phyloP scores from a whole-genome alignment of 1,284 basidiomycete genomes.

The Rhodotorula mucilaginosa region DNA sequence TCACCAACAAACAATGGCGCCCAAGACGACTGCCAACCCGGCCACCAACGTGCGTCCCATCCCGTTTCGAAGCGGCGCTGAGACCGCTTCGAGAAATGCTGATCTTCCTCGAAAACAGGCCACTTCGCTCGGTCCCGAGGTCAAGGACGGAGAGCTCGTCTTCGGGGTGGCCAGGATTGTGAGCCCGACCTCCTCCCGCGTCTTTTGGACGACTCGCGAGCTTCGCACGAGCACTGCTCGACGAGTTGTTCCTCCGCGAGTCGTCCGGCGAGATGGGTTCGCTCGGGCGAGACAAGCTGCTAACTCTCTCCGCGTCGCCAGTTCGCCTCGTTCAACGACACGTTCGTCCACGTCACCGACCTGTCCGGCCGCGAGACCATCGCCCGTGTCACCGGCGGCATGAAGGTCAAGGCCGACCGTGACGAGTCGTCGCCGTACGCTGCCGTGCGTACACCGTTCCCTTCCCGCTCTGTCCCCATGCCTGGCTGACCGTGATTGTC shows the following conservation, averaged over 20 bases:
- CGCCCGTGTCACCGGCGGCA: constrained; percentile 95
- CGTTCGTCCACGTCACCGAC: constrained; percentile 99
- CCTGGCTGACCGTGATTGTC: background rate
- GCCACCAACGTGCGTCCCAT: background rate
- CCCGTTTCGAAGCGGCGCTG: background rate
- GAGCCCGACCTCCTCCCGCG: constrained; percentile 35
- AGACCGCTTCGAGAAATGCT: background rate
- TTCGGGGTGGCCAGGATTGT: constrained; percentile 88
- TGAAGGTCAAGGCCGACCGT: constrained; percentile 99
- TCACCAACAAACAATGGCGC: background rate
- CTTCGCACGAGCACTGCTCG: background rate
- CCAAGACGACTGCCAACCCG: background rate
- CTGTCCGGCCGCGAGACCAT: constrained; percentile 98
- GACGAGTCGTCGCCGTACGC: constrained; percentile 98
- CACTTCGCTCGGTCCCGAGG: constrained; percentile 76
- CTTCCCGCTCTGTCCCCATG: background rate
- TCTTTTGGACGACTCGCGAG: background rate
- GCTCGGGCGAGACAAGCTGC: background rate
- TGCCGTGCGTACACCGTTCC: constrained; percentile 67
- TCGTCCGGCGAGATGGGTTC: background rate
- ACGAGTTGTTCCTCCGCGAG: too few relatives aligned
- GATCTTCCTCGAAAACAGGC: background rate
- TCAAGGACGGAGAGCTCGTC: constrained; percentile 82
- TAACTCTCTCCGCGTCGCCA: background rate
- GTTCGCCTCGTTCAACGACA: constrained; percentile 81